Base-by-base conservation (phyloP, 371 early-diverging fungal genomes). In the Mortierella sp. region DNA sequence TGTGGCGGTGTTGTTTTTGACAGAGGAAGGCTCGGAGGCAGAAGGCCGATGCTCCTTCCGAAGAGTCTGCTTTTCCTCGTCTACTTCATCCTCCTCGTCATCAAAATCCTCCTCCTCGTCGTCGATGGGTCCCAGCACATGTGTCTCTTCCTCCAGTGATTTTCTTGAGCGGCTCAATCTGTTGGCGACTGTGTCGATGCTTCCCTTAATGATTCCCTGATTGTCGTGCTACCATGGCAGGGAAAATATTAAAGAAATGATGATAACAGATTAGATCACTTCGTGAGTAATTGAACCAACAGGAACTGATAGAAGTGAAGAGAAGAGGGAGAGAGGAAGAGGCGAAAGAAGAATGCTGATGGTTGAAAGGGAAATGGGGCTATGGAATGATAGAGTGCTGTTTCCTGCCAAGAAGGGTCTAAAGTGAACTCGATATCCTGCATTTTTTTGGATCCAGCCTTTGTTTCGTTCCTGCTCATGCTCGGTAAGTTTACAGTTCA, bases 1-100 rank as follows among this genome's bases (percentile, higher is more conserved):
- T 7, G 40, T 48, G 31, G 45, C 16, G 44, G 13, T 8, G 2
- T 41, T 45, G 31, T 22, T 40, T 37, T 58, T 26, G 61, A 24
- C 14, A 40, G 43, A 3, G 65, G 55, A 64, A 68, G 10, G 50
- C n/a, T 34, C 52, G 34, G 64, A 61, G 45, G 26, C 61, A 10
- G 43, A 73, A 26, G 47, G 50, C 53, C 31, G 68, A 58, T 65
- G 72, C 26, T 43, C 47, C 70, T 64, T 73, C 37, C 48, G 74
- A 43, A 74, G 61, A 24, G 66, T 52, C 50, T 67, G 80, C 34
- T 76, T 85, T 66, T 80, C 81, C 24, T 61, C 74, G n/a, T 77
- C 77, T 24, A 31, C 29, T 11, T 45, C 65, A 68, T 61, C 67
- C 45, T 79, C 76, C 37, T 70, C 71, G 1, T 58, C 47, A 45